Evolutionary conservation across 2,329 filamentous ascomycete species (phyloP), one percentile per base, ranked within the genome.

Genomic region (Sporothrix phasma): DNA sequence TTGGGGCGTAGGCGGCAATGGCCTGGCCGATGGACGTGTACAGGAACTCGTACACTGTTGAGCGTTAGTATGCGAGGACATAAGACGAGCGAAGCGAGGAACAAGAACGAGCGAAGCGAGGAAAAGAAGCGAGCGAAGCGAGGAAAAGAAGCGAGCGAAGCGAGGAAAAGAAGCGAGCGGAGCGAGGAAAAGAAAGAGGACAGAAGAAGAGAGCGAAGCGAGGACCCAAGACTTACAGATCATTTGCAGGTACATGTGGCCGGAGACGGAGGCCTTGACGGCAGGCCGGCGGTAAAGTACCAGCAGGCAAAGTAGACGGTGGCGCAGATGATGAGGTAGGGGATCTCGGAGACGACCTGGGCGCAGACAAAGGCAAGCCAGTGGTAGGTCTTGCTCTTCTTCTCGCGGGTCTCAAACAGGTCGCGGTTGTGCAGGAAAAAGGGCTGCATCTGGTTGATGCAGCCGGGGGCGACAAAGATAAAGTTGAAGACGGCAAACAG

Each of bases 401-500:
- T 81, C 73, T 89, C 87, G 62, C 86, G 85, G 11, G 86, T 85
- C 74, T 89, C 87, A 72, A 89, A 89, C 0, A 89, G 76, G 22
- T 83, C 79, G 61, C 87, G 81, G 70, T 88, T 86, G 11, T 83
- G 80, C 64, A 89, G 83, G 69, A 89, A 89, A 68, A 87, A 84
- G 3, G 87, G 87, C 86, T 89, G 88, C 67, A 84, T 84, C 69
- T 87, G 84, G 69, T 87, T 83, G 11, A 83, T 79, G 54, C 87
- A 76, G 67, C 85, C 82, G 65, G 84, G 83, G 71, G 89, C 90
- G 71, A 90, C 84, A 29, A 84, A 89, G 68, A 84, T 75, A 62
- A 88, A 75, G 80, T 88, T 87, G 78, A 89, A 90, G 66, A 88
- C 83, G 69, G 80, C 80, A 73, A 89, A 89, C 74, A 88, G 81